These are phyloP conservation scores for Beauveria caledonica DNA, from an alignment of 2,329 filamentous ascomycete species.

Conservation along the genomic window DNA sequence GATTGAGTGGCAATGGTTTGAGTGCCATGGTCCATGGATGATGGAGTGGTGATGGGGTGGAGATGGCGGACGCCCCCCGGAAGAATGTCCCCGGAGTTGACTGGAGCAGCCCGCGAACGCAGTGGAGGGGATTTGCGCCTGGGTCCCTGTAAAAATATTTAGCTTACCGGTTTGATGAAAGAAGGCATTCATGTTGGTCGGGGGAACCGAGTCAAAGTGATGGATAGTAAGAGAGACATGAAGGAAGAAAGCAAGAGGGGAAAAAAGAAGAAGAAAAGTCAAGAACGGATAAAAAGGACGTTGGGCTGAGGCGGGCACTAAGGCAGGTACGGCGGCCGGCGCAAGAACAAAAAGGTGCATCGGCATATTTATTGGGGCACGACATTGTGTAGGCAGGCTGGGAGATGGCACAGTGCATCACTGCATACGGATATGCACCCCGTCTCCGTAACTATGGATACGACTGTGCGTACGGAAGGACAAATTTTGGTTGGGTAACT, in stretches of 20 bases:
- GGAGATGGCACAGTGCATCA: no score
- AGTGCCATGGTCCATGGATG: not conserved
- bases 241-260: not conserved
- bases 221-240: not conserved
- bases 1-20: not conserved
- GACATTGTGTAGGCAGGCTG: no score
- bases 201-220: not conserved
- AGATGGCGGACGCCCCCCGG: constrained; percentile 3
- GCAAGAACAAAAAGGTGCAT: not conserved
- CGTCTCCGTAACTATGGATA: no score
- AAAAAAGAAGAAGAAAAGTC: not conserved
- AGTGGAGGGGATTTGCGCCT: constrained; percentile 1
- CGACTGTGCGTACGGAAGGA: no score
- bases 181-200: no score
- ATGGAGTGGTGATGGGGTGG: not conserved
- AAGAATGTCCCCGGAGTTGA: constrained; percentile 4
- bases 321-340: not conserved
- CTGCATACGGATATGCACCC: no score
- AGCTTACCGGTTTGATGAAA: not conserved
- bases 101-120: not conserved
- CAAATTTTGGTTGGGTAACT: no score
- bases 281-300: not conserved
- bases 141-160: not conserved
- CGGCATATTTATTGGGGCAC: not conserved
- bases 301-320: not conserved